Base-by-base conservation (phyloP, 106 monocot species). In the Hemerocallis citrina region DNA sequence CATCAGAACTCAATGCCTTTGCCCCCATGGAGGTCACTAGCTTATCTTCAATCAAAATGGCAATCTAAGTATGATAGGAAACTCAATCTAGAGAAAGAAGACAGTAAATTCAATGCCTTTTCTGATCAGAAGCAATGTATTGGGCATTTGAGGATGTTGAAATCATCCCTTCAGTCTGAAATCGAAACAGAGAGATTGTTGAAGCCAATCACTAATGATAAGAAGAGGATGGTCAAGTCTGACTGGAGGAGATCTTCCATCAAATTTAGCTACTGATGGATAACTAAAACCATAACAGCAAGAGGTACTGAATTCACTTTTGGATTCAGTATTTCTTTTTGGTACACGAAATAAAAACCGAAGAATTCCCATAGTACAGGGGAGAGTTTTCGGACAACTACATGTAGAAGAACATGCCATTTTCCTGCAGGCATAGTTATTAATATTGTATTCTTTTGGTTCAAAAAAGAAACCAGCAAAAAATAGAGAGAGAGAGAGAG, bases 21-120 rank as follows among this genome's bases (percentile, higher is more conserved):
- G 47, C 96, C 96, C 62, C 96, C 96, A 17, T 98, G 96, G 96
- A 76, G 91, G 52, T 91, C 91, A 8, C 62, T 98, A 50, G 38
- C 87, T 34, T 98, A 91, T 77, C 61, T 98, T 37, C 84, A 87
- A 65, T 80, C 96, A 19, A 98, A 98, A 44, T 91, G 96, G 96
- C 61, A 73, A 15, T 91, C 96, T 32, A 58, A 79, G 6, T 73
- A 73, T 28, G 81, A 79, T 58, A 88, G 90, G 38, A 76, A 59
- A 11, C n/a, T 39, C 17, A 34, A 20, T 42, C 2, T 27, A 19
- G 52, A 62, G 29, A 71, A 56, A 44, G 14, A 16, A 21, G 47
- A 47, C 54, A 46, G 25, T 15, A 45, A 28, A 10, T 7, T 2
- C 7, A 12, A 31, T 10, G 11, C 22, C 52, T 80, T 20, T 34